Conservation (phyloP, 306 rosid species). For the Begonia masoniana region DNA sequence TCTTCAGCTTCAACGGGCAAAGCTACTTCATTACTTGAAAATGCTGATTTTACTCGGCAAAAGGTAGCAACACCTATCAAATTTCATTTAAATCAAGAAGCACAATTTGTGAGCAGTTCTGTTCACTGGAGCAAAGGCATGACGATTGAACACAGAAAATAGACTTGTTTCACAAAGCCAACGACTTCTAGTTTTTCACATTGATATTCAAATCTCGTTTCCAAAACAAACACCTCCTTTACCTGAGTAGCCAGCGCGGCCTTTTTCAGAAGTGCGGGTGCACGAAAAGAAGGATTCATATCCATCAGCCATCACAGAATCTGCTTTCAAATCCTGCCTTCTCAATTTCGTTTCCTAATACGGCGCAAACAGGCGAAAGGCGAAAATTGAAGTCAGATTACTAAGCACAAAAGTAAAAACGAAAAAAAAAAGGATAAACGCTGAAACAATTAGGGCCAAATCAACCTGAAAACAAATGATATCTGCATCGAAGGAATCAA, state of each 20-base stretch:
- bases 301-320: constrained; percentile 62
- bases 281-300: constrained; percentile 86
- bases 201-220: neutral
- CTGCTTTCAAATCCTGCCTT: constrained; percentile 63
- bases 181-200: too few species aligned
- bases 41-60: constrained; percentile 79
- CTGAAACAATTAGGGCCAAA: neutral
- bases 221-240: constrained; percentile 12
- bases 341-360: constrained; percentile 66
- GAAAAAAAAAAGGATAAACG: too few species aligned
- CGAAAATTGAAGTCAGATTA: too few species aligned
- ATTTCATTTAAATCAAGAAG: constrained; percentile 6
- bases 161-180: too few species aligned
- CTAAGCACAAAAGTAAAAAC: too few species aligned
- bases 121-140: too few species aligned
- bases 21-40: constrained; percentile 55
- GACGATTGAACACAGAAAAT: too few species aligned
- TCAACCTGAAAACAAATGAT: constrained; percentile 68
- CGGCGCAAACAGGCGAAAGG: neutral
- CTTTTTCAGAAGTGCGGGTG: constrained; percentile 54
- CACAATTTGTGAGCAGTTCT: too few species aligned
- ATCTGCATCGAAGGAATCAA: constrained; percentile 75
- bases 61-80: constrained; percentile 75
- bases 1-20: constrained; percentile 73
- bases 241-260: constrained; percentile 85